Percentiles rank a stretch among this genome's conserved stretches.
These are phyloP conservation scores for Grammothele lineata DNA, from an alignment of 768 basidiomycete species.

Conservation along the genomic window DNA sequence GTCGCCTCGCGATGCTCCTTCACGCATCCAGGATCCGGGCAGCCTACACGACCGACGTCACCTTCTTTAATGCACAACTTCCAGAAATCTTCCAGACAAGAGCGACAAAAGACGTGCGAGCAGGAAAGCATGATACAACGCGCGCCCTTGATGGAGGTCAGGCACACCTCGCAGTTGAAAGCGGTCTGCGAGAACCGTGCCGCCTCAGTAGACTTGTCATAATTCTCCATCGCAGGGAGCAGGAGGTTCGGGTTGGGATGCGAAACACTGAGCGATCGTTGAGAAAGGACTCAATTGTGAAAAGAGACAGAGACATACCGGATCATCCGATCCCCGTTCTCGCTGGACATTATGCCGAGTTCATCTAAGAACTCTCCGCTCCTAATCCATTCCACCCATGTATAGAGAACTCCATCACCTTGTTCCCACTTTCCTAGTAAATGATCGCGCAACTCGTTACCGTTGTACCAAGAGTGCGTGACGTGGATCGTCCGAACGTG, in stretches of 20 bases:
- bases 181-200: slow-evolving; percentile 58
- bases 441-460: slow-evolving; percentile 28
- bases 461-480: slow-evolving; percentile 50
- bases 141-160: slow-evolving; percentile 68
- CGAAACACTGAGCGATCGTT: slow-evolving; percentile 36
- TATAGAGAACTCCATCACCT: slow-evolving; percentile 59
- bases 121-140: slow-evolving; percentile 71
- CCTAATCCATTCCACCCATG: slow-evolving; percentile 70
- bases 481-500: slow-evolving; percentile 50
- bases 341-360: slow-evolving; percentile 35
- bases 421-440: slow-evolving; percentile 57
- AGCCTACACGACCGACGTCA: slow-evolving; percentile 68
- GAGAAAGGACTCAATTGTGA: background rate
- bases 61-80: slow-evolving; percentile 76
- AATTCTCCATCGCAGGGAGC: slow-evolving; percentile 40
- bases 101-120: slow-evolving; percentile 78
- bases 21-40: slow-evolving; percentile 79
- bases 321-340: slow-evolving; percentile 29
- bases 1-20: slow-evolving; percentile 55
- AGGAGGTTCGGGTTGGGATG: slow-evolving; percentile 58
- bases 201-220: slow-evolving; percentile 44
- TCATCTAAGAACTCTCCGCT: slow-evolving; percentile 57
- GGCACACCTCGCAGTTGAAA: slow-evolving; percentile 74
- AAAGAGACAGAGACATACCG: slow-evolving; percentile 24
- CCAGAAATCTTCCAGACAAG: slow-evolving; percentile 82